Evolutionary conservation across 306 rosid genomes (phyloP), one percentile per base, ranked within the genome.

Genomic region (Fragaria nilgerrensis): DNA sequence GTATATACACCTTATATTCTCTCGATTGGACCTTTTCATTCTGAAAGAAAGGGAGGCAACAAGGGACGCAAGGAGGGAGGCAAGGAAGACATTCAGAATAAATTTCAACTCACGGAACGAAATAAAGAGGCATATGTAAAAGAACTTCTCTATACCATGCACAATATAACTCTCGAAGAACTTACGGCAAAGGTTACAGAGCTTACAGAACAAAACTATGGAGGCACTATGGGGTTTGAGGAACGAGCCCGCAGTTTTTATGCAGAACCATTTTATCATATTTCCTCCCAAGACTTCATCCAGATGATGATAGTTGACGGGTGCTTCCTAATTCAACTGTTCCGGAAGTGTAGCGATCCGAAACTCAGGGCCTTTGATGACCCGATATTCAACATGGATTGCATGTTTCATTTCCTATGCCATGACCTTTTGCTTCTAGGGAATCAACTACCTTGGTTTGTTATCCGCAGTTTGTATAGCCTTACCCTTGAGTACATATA

Each of bases 371-470:
- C 12, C 1, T 0, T 1, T 11, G 44, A 68, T 44, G 82, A 82
- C 47, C 79, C 70, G 0, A 11, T 78, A 3, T 82, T 82, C 69
- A 29, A 23, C 12, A 77, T 74, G 72, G 65, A 77, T 8, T 77
- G 76, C 52, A 45, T 77, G 70, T 59, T 36, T 0, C 69, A 77
- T 3, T 77, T 50, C 48, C 47, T 82, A 15, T 73, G 7, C 2
- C 85, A 68, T 37, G 77, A 78, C n/a, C 13, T 49, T 15, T 49
- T 49, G 55, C 55, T 49, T 14, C n/a, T 49, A 16, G 55, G 16
- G 55, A 83, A 75, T 67, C 82, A 82, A 22, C 3, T 78, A 5
- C 86, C 82, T 58, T 78, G 77, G 83, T 22, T 62, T 59, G 75
- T 75, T 0, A 77, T 83, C 25, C 70, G 79, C 16, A 8, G 5